phyloP scores from a whole-genome alignment of 2,329 filamentous ascomycete species.

The Myriosclerotinia curreyana region DNA sequence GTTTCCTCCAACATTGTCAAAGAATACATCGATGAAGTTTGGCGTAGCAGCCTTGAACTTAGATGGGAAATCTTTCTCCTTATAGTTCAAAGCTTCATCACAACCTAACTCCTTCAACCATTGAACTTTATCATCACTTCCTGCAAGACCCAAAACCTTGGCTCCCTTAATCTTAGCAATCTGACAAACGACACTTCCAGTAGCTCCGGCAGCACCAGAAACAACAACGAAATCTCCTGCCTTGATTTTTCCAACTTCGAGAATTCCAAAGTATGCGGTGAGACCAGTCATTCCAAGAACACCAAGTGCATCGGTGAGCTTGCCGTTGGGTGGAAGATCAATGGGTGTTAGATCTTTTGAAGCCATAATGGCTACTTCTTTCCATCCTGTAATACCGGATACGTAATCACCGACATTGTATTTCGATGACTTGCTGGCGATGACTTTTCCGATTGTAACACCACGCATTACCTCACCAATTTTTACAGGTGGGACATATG shows the following conservation, averaged over 20 bases:
- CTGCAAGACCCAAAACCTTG: slow-evolving; percentile 62
- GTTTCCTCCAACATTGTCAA: slow-evolving; percentile 71
- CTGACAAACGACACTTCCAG: slow-evolving; percentile 72
- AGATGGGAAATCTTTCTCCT: slow-evolving; percentile 57
- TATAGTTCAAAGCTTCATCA: slow-evolving; percentile 68
- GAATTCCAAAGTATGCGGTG: slow-evolving; percentile 74
- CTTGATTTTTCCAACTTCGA: slow-evolving; percentile 64
- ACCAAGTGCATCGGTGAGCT: slow-evolving; percentile 58
- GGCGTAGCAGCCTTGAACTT: slow-evolving; percentile 60
- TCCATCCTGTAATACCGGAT: slow-evolving; percentile 58
- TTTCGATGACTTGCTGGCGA: slow-evolving; percentile 56
- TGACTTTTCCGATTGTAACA: slow-evolving; percentile 55
- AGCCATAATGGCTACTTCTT: slow-evolving; percentile 58
- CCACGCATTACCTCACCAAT: slow-evolving; percentile 69
- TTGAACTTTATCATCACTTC: slow-evolving; percentile 62
- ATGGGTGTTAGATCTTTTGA: slow-evolving; percentile 49
- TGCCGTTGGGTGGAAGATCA: slow-evolving; percentile 43
- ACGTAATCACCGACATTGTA: slow-evolving; percentile 59
- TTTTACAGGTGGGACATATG: slow-evolving; percentile 67
- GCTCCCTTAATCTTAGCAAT: slow-evolving; percentile 71
- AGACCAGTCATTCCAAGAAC: slow-evolving; percentile 64
- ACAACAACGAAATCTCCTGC: slow-evolving; percentile 73
- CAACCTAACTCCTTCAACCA: slow-evolving; percentile 67
- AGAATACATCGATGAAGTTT: slow-evolving; percentile 65
- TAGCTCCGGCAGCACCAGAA: slow-evolving; percentile 74